These are phyloP conservation scores for Zygotorulaspora danielsina DNA, from an alignment of 805 yeast genomes.

Conservation along the genomic window DNA sequence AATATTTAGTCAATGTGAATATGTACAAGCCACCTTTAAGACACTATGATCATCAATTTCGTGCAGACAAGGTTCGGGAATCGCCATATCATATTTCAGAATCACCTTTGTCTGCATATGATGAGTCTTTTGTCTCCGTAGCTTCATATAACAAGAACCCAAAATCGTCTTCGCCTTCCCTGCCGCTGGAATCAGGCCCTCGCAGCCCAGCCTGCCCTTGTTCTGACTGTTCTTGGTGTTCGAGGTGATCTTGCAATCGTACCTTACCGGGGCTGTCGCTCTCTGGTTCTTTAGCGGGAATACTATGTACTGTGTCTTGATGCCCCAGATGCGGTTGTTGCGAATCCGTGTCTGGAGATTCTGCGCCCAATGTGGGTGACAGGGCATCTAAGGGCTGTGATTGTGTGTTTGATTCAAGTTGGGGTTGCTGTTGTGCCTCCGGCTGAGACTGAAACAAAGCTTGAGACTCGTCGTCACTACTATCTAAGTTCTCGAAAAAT, in stretches of 20 bases:
- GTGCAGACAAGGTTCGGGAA: no score
- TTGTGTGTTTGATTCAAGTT: not conserved
- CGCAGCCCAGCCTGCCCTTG: not conserved
- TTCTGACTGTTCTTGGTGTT: not conserved
- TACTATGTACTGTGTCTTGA: no score
- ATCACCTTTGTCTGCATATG: no score
- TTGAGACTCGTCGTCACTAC: constrained; percentile 31
- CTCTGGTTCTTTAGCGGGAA: no score
- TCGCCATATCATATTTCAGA: no score
- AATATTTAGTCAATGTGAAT: no score
- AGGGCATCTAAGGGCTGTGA: constrained; percentile 1
- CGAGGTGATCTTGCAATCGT: no score
- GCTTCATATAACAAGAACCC: not conserved
- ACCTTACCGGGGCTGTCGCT: no score
- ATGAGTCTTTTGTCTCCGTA: not conserved
- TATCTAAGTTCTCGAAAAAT: constrained; percentile 32
- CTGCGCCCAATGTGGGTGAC: not conserved
- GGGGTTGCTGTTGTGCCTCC: not conserved
- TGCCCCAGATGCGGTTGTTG: no score
- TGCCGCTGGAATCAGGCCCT: not conserved
- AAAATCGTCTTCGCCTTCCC: constrained; percentile 1
- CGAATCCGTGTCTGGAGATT: no score
- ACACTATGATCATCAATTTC: no score
- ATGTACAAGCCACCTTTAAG: no score
- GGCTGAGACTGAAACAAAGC: not conserved